Evolutionary conservation across 139 green algal genomes (phyloP), one percentile per base, ranked within the genome.

Genomic region (Closterium sp.): DNA sequence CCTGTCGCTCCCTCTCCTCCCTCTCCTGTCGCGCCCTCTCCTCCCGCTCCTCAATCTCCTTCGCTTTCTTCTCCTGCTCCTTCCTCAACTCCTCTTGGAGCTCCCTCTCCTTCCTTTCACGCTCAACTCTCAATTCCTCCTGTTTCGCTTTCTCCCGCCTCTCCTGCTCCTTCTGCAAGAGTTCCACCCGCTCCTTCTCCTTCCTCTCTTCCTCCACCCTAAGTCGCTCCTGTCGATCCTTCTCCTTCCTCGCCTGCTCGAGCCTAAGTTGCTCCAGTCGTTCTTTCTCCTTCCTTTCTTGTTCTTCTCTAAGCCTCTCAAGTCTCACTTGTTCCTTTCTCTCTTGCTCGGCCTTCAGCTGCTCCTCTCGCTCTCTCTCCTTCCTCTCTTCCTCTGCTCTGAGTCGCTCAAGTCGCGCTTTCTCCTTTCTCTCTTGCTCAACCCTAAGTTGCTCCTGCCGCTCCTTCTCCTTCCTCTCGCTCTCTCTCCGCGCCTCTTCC

Each of bases 51-150:
- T 86, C 64, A 10, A 34, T 23, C 21, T 86, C 5, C 81, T 86
- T 34, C 30, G 25, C n/a, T 86, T 34, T 86, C 81, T 86, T 86
- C 81, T 86, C n/a, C 81, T 34, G 81, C n/a, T 86, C n/a, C 81
- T 86, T 84, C 25, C 6, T 4, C 36, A 55, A 6, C 36, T 6
- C 6, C 36, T 4, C 36, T 55, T 55, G 36, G 4, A 12, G 4
- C 43, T 69, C n/a, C n/a, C 43, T 69, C 43, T 69, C 43, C 38
- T 69, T 2, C 43, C 23, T 69, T 69, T 69, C 43, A 69, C 43
- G 43, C 43, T 69, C 43, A 16, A 69, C 23, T 69, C n/a, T 34
- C 31, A 34, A 34, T 7, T 86, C 8, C 19, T 86, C n/a, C 25
- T 34, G 81, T 12, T 86, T 32, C 81, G 30, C 30, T 8, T 32